These are phyloP conservation scores for Hemileccinum rubropunctum DNA, from an alignment of 768 basidiomycete species.

Conservation along the genomic window DNA sequence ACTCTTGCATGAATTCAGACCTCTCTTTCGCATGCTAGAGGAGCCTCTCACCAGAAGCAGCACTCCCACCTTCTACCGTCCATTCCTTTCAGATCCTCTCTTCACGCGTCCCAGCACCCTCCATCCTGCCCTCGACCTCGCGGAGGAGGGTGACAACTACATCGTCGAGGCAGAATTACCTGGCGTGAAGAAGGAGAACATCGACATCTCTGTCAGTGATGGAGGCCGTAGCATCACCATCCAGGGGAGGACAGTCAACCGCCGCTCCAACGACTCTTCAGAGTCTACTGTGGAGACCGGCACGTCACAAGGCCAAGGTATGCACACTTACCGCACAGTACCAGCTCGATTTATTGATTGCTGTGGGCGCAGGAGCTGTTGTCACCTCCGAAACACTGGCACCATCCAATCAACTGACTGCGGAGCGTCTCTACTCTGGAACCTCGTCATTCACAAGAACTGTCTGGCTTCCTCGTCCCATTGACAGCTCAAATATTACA, in stretches of 20 bases:
- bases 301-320: slow-evolving; percentile 29
- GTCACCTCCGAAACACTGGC: slow-evolving; percentile 16
- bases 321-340: not conserved
- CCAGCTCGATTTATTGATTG: not conserved
- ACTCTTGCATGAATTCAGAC: slow-evolving; percentile 67
- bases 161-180: slow-evolving; percentile 76
- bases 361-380: slow-evolving; percentile 6
- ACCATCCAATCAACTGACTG: slow-evolving; percentile 46
- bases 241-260: slow-evolving; percentile 53
- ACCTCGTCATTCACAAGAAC: slow-evolving; percentile 62
- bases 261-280: slow-evolving; percentile 16
- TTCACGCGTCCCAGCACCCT: slow-evolving; percentile 32
- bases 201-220: slow-evolving; percentile 69
- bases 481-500: slow-evolving; percentile 54
- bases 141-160: slow-evolving; percentile 63
- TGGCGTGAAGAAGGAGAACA: slow-evolving; percentile 73
- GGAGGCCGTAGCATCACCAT: slow-evolving; percentile 70
- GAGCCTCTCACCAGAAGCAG: slow-evolving; percentile 52
- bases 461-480: slow-evolving; percentile 64
- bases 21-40: slow-evolving; percentile 73
- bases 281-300: slow-evolving; percentile 16
- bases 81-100: slow-evolving; percentile 52
- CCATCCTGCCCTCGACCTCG: slow-evolving; percentile 64
- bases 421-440: slow-evolving; percentile 59
- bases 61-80: slow-evolving; percentile 27